These are phyloP conservation scores for Parastagonospora avenae DNA, from an alignment of 2,329 filamentous ascomycete genomes.

Conservation along the genomic window DNA sequence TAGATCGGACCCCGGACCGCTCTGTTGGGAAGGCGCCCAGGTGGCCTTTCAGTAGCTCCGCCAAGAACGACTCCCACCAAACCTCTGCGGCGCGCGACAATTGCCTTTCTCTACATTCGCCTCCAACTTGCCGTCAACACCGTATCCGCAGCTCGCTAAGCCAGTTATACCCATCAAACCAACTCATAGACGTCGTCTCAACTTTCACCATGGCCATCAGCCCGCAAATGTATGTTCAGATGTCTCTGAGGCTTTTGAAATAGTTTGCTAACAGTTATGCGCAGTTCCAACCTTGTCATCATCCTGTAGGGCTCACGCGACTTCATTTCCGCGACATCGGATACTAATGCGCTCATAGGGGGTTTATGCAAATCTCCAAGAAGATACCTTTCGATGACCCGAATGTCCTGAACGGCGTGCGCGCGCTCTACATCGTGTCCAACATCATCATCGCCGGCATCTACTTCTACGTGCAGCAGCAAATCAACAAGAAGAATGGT, in stretches of 20 bases:
- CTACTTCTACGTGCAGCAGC: constrained; percentile 81
- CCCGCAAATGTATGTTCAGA: constrained; percentile 42
- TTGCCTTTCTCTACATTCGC: neutral
- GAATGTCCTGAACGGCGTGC: constrained; percentile 68
- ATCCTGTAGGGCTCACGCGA: constrained; percentile 35
- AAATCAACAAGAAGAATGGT: constrained; percentile 99
- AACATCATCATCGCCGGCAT: constrained; percentile 84
- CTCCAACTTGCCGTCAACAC: neutral
- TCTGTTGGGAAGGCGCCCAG: constrained; percentile 8
- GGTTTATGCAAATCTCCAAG: constrained; percentile 98
- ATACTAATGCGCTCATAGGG: constrained; percentile 29
- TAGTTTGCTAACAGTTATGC: constrained; percentile 29
- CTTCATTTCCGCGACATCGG: neutral
- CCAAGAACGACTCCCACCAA: constrained; percentile 27
- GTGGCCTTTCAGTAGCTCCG: constrained; percentile 37
- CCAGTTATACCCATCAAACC: too few relatives aligned
- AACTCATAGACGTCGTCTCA: neutral
- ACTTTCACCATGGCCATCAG: constrained; percentile 42
- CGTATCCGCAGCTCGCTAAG: neutral
- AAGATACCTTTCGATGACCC: constrained; percentile 92
- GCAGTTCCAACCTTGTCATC: constrained; percentile 46
- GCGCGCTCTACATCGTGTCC: constrained; percentile 68
- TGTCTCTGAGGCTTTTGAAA: neutral
- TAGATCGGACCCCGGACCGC: constrained; percentile 8
- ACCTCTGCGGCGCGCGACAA: constrained; percentile 18